Evolutionary conservation across 208 protist genomes (phyloP).

Genomic region (Leishmania arabica): DNA sequence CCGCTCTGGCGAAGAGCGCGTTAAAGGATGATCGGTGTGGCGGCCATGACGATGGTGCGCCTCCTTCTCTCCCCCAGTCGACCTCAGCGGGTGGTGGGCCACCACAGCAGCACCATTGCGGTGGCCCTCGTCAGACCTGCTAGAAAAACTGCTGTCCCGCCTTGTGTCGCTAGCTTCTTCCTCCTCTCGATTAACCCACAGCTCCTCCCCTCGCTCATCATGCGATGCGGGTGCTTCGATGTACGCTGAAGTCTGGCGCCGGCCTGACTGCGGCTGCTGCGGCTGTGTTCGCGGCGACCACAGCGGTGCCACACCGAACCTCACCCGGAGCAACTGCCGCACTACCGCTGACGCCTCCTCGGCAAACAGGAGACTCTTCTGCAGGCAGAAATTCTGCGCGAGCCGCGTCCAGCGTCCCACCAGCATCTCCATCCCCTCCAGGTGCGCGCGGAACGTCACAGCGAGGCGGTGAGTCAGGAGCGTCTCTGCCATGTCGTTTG

Average conservation of each 20-base stretch:
- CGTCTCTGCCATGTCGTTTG: conserved; percentile 51
- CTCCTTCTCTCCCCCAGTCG: background rate
- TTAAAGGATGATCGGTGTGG: background rate
- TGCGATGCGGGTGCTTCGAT: background rate
- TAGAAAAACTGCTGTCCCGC: background rate
- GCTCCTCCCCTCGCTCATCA: conserved; percentile 11
- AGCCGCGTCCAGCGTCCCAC: conserved; percentile 24
- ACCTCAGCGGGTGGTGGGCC: background rate
- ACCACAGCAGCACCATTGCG: background rate
- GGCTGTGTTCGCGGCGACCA: background rate
- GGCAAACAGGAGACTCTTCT: conserved; percentile 63
- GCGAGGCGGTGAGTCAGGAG: conserved; percentile 41
- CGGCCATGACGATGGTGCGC: background rate
- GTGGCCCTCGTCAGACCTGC: background rate
- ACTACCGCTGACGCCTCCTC: conserved; percentile 51
- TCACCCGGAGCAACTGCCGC: conserved; percentile 37
- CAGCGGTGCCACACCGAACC: conserved; percentile 23
- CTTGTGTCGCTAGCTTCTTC: background rate
- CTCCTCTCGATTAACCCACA: conserved; percentile 20
- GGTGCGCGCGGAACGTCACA: conserved; percentile 35
- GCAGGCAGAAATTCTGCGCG: conserved; percentile 36
- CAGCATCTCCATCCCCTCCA: conserved; percentile 43
- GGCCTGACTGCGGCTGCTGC: background rate
- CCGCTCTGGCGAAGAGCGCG: background rate
- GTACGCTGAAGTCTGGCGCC: background rate